Evolutionary conservation across 2,329 filamentous ascomycete species (phyloP).

Genomic region (Venturia nashicola): DNA sequence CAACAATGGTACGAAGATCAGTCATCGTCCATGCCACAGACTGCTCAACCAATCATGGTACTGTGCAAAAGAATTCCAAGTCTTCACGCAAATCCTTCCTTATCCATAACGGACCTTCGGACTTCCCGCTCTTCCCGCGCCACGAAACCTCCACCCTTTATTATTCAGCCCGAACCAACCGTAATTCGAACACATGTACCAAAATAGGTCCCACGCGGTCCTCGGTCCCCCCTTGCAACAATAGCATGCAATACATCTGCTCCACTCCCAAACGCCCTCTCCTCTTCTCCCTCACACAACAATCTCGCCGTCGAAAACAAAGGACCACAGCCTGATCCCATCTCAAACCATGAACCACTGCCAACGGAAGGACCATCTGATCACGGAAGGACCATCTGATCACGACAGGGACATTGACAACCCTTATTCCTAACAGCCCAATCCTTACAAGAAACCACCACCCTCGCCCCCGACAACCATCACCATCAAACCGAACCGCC

Average conservation of each 20-base stretch:
- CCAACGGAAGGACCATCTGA: neutral
- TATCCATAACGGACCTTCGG: neutral
- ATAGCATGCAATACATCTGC: neutral
- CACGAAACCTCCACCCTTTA: neutral
- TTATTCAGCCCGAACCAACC: neutral
- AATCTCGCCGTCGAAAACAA: neutral
- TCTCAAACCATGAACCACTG: neutral
- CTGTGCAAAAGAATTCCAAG: too few species aligned
- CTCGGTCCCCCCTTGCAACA: neutral
- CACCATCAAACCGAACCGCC: neutral
- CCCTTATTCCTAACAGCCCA: neutral
- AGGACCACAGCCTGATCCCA: neutral
- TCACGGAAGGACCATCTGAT: neutral
- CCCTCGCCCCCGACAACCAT: neutral
- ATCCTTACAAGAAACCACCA: neutral
- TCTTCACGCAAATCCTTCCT: neutral
- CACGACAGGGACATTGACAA: too few species aligned
- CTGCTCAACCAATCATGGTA: too few species aligned
- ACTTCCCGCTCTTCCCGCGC: neutral
- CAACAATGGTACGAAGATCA: too few species aligned
- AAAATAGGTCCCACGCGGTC: neutral
- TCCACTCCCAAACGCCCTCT: neutral
- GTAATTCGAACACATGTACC: too few species aligned
- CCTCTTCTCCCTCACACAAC: neutral
- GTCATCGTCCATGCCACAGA: too few species aligned